Evolutionary conservation across 164 flowering plant genomes (phyloP).

Genomic region (Berberis vulgaris): DNA sequence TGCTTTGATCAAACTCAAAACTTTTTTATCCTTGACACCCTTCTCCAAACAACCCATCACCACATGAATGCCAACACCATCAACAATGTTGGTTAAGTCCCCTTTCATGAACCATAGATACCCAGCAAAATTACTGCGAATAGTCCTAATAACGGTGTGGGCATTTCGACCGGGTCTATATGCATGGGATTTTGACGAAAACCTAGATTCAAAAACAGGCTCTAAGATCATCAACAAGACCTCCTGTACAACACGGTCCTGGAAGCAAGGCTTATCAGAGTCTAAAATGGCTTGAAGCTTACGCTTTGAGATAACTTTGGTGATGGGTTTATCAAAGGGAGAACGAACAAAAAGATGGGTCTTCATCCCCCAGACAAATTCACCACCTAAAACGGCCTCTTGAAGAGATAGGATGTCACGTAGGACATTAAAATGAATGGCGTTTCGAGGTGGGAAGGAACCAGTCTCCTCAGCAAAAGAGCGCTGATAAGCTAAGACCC

Average conservation of each 20-base stretch:
- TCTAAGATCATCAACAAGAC: conserved; percentile 72
- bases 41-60: conserved; percentile 57
- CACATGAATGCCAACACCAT: conserved; percentile 31
- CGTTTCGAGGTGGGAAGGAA: conserved; percentile 71
- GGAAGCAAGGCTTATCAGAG: conserved; percentile 47
- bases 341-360: conserved; percentile 36
- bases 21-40: conserved; percentile 64
- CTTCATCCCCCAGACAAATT: conserved; percentile 55
- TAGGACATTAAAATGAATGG: conserved; percentile 49
- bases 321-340: conserved; percentile 48
- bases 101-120: conserved; percentile 86
- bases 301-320: conserved; percentile 31
- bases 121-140: conserved; percentile 87
- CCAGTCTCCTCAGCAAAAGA: conserved; percentile 70
- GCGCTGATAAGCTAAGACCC: conserved; percentile 93
- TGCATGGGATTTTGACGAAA: conserved; percentile 68
- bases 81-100: conserved; percentile 56
- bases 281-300: conserved; percentile 41
- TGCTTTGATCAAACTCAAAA: conserved; percentile 53
- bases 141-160: conserved; percentile 77
- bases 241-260: conserved; percentile 87
- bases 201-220: conserved; percentile 75
- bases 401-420: conserved; percentile 52
- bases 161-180: conserved; percentile 84
- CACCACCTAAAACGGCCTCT: conserved; percentile 45